Evolutionary conservation across 1,139 yeast species (phyloP), one percentile per base, ranked within the genome.

Genomic region (Saccharomycopsis crataegensis): DNA sequence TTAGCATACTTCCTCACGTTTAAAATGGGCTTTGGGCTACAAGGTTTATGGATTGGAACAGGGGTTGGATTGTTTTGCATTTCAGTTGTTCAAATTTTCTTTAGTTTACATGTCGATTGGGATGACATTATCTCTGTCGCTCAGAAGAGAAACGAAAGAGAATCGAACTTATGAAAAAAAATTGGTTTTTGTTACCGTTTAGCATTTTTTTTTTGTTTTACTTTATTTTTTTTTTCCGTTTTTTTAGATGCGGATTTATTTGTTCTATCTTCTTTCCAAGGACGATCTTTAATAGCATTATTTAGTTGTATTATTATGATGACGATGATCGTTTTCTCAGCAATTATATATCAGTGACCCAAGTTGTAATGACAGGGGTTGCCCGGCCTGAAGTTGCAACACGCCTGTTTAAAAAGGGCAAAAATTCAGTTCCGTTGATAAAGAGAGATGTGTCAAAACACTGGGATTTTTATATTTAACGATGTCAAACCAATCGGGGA

Each of bases 41-140:
- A 65, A 83, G 98, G 98, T 0, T 72, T 91, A 54, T 91, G 98
- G 98, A 60, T 79, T 11, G 97, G 96, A 9, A 79, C 89, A 48
- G 86, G 89, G 0, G 66, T 81, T 51, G 97, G 96, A 0, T 75
- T 91, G 70, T 64, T 80, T 34, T 64, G 80, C 48, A 89, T 91
- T 64, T 86, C 87, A 7, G 51, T 77, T 1, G 72, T 78, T 33
- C 96, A 91, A 64, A 66, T 72, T 4, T 70, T 67, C 56, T 74
- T 70, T 34, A 49, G 57, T 69, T 77, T 40, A 61, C 60, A 3
- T 69, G 77, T 46, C 9, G 67, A 78, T 57, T 79, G 83, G 83
- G 62, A 66, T 3, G 54, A 56, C 9, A 68, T 76, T 32, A 67
- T 77, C 3, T 62, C 62, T 12, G 65, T 62, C 3, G 75, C 79